These are phyloP conservation scores for Phytophthora sp. DNA, from an alignment of 352 stramenopile genomes.

Conservation along the genomic window DNA sequence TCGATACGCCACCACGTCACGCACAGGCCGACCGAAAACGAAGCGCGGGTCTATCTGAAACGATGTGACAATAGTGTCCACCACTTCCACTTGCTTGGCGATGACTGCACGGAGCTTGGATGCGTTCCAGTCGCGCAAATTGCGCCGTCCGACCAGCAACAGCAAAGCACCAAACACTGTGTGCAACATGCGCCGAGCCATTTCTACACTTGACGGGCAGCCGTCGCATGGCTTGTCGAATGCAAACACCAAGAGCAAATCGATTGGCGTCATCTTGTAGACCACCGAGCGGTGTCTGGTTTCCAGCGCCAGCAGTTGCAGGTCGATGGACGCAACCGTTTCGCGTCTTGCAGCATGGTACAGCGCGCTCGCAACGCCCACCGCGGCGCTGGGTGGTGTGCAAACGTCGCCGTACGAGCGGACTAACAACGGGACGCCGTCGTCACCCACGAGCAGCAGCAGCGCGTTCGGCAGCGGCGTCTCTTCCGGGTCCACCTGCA, in stretches of 20 bases:
- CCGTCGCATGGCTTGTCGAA: conserved; percentile 30
- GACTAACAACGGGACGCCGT: conserved; percentile 60
- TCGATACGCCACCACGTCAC: conserved; percentile 17
- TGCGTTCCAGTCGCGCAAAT: conserved; percentile 33
- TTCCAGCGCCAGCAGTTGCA: conserved; percentile 36
- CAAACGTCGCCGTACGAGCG: conserved; percentile 51
- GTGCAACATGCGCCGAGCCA: conserved; percentile 37
- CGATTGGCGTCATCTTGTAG: conserved; percentile 38
- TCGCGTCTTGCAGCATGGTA: conserved; percentile 49
- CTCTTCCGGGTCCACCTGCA: conserved; percentile 25
- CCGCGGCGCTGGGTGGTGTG: conserved; percentile 47
- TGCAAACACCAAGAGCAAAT: conserved; percentile 44
- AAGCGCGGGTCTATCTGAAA: conserved; percentile 32
- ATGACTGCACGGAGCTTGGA: conserved; percentile 46
- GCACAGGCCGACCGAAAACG: conserved; percentile 38
- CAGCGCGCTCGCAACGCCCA: conserved; percentile 57
- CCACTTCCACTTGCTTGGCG: conserved; percentile 35
- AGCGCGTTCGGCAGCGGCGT: conserved; percentile 37
- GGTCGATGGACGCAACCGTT: conserved; percentile 9
- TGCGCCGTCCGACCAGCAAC: conserved; percentile 30
- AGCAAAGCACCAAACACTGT: conserved; percentile 26
- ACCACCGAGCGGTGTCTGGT: conserved; percentile 39
- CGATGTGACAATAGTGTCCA: conserved; percentile 40
- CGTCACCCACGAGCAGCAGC: conserved; percentile 52
- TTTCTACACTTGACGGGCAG: conserved; percentile 6